These are phyloP conservation scores for Naganishia antarctica DNA, from an alignment of 768 basidiomycete genomes.

Conservation along the genomic window DNA sequence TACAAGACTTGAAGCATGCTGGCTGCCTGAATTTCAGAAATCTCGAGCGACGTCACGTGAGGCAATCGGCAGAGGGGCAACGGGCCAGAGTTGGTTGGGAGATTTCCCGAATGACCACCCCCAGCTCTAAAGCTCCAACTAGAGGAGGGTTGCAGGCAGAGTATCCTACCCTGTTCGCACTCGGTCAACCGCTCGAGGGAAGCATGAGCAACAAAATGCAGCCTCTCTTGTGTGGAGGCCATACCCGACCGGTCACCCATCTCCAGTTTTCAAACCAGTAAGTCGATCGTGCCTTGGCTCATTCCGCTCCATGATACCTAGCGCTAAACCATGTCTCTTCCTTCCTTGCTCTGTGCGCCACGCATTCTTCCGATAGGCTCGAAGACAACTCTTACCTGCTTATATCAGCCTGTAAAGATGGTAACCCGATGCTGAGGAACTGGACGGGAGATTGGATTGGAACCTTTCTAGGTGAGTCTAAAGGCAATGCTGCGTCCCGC, in stretches of 20 bases:
- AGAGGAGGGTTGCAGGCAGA: no score
- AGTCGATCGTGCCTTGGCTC: slow-evolving; percentile 18
- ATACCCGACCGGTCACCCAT: slow-evolving; percentile 67
- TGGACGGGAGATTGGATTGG: slow-evolving; percentile 99
- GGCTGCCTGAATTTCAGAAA: slow-evolving; percentile 8
- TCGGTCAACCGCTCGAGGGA: no score
- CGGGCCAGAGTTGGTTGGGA: background rate
- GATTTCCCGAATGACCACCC: background rate
- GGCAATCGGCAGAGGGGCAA: background rate
- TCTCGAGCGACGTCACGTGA: background rate
- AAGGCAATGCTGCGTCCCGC: no score
- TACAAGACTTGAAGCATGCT: background rate
- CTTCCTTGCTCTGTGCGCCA: slow-evolving; percentile 52
- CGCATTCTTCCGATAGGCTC: no score
- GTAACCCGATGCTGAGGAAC: slow-evolving; percentile 91
- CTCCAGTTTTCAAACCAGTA: slow-evolving; percentile 72
- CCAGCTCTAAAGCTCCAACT: no score
- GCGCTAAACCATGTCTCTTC: background rate
- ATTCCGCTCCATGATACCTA: background rate
- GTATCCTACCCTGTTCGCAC: no score
- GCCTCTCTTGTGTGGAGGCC: slow-evolving; percentile 50
- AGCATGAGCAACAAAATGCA: slow-evolving; percentile 38
- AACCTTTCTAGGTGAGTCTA: slow-evolving; percentile 52
- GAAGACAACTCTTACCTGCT: slow-evolving; percentile 80
- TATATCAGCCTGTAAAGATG: slow-evolving; percentile 97